These are phyloP conservation scores for Penicillium sp. DNA, from an alignment of 2,329 filamentous ascomycete genomes.

Conservation along the genomic window DNA sequence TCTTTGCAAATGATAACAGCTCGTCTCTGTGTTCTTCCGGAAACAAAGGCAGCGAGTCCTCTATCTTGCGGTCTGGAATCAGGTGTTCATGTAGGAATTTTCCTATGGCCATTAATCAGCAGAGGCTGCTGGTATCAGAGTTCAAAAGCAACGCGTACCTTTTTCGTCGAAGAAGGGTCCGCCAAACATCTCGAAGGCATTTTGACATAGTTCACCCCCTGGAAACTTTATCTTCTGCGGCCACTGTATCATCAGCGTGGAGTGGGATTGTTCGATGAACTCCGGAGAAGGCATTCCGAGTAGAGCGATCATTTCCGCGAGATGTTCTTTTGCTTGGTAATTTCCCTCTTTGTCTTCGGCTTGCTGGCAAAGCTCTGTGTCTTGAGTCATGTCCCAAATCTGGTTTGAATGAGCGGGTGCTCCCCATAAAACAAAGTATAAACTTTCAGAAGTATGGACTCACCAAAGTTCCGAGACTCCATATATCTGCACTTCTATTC, in stretches of 20 bases:
- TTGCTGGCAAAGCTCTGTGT: constrained; percentile 37
- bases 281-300: constrained; percentile 40
- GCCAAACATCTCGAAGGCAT: constrained; percentile 29
- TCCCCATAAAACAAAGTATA: no score
- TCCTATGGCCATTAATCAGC: constrained; percentile 14
- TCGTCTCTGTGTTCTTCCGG: constrained; percentile 25
- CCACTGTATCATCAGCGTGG: background rate
- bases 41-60: constrained; percentile 31
- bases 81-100: constrained; percentile 28
- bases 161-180: constrained; percentile 31
- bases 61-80: constrained; percentile 27
- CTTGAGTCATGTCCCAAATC: constrained; percentile 38
- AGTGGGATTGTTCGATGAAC: constrained; percentile 27
- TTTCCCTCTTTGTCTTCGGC: constrained; percentile 31
- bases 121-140: background rate
- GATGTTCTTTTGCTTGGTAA: constrained; percentile 38
- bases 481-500: constrained; percentile 41
- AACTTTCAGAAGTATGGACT: no score
- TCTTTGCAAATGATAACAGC: constrained; percentile 38
- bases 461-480: constrained; percentile 42
- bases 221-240: background rate
- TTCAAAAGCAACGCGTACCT: constrained; percentile 11
- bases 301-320: constrained; percentile 47
- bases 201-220: constrained; percentile 5
- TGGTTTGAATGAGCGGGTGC: background rate